Conservation (phyloP, 2,329 filamentous ascomycete genomes). For the Fonsecaea monophora region DNA sequence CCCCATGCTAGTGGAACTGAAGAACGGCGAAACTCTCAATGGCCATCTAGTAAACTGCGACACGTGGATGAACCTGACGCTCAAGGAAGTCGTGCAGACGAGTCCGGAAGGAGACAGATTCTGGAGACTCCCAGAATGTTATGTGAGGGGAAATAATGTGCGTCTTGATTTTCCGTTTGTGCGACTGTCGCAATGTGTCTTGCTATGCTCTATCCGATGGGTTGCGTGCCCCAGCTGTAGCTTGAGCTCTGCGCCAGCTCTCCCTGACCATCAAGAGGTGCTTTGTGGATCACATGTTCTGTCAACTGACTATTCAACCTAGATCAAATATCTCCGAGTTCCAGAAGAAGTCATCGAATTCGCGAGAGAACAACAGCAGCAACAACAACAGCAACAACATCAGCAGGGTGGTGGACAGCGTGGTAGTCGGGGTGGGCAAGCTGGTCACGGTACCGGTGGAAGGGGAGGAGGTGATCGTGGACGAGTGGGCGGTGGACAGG, state of each 20-base stretch:
- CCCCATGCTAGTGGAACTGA: slow-evolving; percentile 96
- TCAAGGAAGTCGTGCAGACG: slow-evolving; percentile 97
- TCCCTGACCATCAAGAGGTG: neutral
- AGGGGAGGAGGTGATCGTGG: slow-evolving; percentile 50
- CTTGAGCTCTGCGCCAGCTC: neutral
- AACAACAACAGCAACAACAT: slow-evolving; percentile 32
- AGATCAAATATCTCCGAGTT: slow-evolving; percentile 98
- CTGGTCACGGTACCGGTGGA: slow-evolving; percentile 49
- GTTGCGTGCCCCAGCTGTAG: neutral
- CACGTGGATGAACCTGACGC: slow-evolving; percentile 98
- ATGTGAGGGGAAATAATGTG: slow-evolving; percentile 97
- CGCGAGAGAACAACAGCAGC: slow-evolving; percentile 88
- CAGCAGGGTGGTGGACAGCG: slow-evolving; percentile 29
- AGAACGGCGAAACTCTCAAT: slow-evolving; percentile 96
- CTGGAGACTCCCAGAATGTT: slow-evolving; percentile 87
- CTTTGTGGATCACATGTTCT: neutral
- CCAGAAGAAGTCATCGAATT: slow-evolving; percentile 96
- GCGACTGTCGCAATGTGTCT: neutral
- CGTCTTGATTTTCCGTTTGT: slow-evolving; percentile 43
- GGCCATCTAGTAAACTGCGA: slow-evolving; percentile 96
- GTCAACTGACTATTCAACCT: slow-evolving; percentile 30
- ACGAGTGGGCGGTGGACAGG: slow-evolving; percentile 47
- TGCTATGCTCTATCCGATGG: neutral
- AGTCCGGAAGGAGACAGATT: slow-evolving; percentile 95
- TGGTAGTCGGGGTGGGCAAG: slow-evolving; percentile 42